Evolutionary conservation across 176 grass and related monocot species (phyloP), one percentile per base, ranked within the genome.

Genomic region (Musa troglodytarum): DNA sequence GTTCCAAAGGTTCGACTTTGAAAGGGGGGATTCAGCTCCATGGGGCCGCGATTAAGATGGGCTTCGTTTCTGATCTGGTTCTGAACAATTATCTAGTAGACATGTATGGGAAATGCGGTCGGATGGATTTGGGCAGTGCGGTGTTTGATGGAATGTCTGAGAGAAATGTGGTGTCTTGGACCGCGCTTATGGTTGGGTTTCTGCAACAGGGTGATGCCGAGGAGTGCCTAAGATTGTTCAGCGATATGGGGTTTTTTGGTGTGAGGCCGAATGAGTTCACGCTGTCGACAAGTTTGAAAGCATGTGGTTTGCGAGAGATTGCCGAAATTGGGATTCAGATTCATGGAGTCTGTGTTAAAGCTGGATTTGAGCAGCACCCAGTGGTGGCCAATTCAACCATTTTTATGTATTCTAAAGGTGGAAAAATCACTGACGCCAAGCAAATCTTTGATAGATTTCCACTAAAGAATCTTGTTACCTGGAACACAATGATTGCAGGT

Each of bases 161-260:
- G 1, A 28, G 83, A 74, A 88, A 85, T 54, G 87, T 88, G 53
- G 80, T 88, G 2, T 85, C 87, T 1, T 88, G 87, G 87, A 85
- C 87, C 28, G 83, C 83, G 0, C 83, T 88, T 67, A 85, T 88
- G 87, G 87, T 88, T 67, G 76, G 83, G 11, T 82, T 73, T 76
- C 77, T 88, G 81, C 79, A 19, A 72, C 79, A 82, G 51, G 86
- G 75, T 6, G 64, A 54, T 16, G 59, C 74, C 61, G 9, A 1
- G 49, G 74, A 78, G 1, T 81, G 79, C 69, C 69, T 88, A 9
- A 10, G 76, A 10, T 64, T 88, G 3, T 77, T 88, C 26, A 22
- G 10, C 20, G 53, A n/a, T 1, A 88, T 88, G 81, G 11, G 26
- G 8, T 0, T 0, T 71, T 83, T 61, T 2, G 78, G 61, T 63